Conservation (phyloP, 257 asterid genomes). For the Asclepias syriaca region DNA sequence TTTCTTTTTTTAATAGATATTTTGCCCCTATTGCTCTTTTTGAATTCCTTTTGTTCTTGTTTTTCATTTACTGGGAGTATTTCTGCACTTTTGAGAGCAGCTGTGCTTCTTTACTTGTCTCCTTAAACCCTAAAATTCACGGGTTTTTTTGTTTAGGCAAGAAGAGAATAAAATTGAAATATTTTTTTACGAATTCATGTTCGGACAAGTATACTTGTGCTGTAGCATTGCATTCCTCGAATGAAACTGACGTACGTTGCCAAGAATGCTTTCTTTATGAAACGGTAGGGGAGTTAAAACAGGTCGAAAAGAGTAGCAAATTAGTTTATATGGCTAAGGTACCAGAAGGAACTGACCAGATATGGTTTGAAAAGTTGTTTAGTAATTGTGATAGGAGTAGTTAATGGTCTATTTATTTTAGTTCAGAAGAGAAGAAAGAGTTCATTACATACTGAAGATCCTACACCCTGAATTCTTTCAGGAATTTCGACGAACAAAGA, state of each 20-base stretch:
- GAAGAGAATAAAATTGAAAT: no score
- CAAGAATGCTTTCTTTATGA: constrained; percentile 45
- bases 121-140: no score
- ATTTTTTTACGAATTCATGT: constrained; percentile 40
- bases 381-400: constrained; percentile 50
- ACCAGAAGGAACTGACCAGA: constrained; percentile 31
- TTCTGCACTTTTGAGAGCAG: no score
- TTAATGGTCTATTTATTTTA: constrained; percentile 56
- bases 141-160: no score
- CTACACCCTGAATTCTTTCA: constrained; percentile 3
- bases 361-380: constrained; percentile 64
- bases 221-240: constrained; percentile 42
- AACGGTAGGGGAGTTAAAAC: constrained; percentile 59
- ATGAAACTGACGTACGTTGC: not conserved
- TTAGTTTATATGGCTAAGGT: constrained; percentile 55
- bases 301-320: constrained; percentile 34
- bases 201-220: constrained; percentile 56
- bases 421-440: constrained; percentile 42
- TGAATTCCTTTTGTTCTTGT: no score
- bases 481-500: not conserved
- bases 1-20: no score
- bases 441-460: constrained; percentile 4
- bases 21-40: no score
- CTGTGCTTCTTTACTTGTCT: no score
- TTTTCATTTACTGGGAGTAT: no score